Base-by-base conservation (phyloP, 371 early-diverging fungal genomes). In the Syncephalastrum racemosum region DNA sequence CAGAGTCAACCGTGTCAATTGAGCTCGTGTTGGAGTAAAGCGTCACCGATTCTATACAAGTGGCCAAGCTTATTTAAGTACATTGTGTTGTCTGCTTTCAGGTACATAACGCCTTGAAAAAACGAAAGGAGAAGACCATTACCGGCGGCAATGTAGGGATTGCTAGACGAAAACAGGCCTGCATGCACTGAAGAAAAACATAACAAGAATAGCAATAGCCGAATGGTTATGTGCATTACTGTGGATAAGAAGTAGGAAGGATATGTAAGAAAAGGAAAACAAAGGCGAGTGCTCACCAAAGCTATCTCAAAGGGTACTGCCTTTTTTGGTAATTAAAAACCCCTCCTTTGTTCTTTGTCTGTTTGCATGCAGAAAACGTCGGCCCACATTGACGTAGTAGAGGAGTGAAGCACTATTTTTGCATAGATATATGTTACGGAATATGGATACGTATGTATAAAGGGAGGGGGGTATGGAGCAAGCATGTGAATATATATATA, bases 101-200 rank as follows among this genome's bases (percentile, higher is more conserved):
- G 42, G 39, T 44, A 13, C 41, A 31, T n/a, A 20, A 25, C 44
- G 39, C 39, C 20, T 3, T 18, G 39, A 46, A 55, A 23, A 14
- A 53, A 23, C 13, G 16, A 45, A 10, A n/a, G n/a, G n/a, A n/a
- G n/a, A n/a, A 39, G 20, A 54, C 7, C 19, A 10, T 59, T 67
- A 75, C 76, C 65, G 53, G 70, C 55, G 14, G 73, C 53, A 60
- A 75, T 72, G 57, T 70, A 72, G 7, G 71, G 63, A 56, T 68
- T 71, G 24, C 57, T 68, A 5, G 68, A 56, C 22, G 75, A 66
- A 53, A 74, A 74, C 14, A 72, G 44, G 24, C 70, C 53, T 39
- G 51, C 64, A 24, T 53, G 15, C 4, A 53, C 56, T 4, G 46
- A 4, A 40, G 52, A 8, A 46, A 56, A 42, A n/a, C 56, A 52